Percentiles rank a stretch among this genome's conserved stretches.
Conservation (phyloP, 2,329 filamentous ascomycete genomes). For the Talaromyces verruculosus region DNA sequence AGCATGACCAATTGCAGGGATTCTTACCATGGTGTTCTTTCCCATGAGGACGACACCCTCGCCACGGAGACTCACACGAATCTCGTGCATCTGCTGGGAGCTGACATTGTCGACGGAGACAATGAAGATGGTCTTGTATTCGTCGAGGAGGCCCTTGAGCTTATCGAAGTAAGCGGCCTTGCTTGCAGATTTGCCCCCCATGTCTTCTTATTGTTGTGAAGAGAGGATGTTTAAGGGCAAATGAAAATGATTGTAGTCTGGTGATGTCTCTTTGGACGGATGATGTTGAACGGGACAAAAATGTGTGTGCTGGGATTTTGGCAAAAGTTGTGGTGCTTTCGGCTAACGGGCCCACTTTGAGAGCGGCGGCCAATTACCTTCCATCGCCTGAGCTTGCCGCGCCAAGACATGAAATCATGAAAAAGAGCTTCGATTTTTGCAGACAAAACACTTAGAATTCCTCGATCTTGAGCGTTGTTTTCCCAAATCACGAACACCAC, state of each 20-base stretch:
- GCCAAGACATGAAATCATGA: constrained; percentile 17
- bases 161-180: constrained; percentile 99
- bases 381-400: neutral
- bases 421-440: constrained; percentile 10
- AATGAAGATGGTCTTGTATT: constrained; percentile 97
- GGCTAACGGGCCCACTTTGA: constrained; percentile 34
- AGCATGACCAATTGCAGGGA: neutral
- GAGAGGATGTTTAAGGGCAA: constrained; percentile 98
- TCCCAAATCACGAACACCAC: neutral
- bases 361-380: constrained; percentile 14
- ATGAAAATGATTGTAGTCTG: constrained; percentile 48
- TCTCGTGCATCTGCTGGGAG: constrained; percentile 99
- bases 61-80: constrained; percentile 84
- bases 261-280: constrained; percentile 30
- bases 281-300: constrained; percentile 25
- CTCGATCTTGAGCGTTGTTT: neutral
- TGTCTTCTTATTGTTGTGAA: constrained; percentile 88
- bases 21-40: constrained; percentile 96
- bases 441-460: neutral
- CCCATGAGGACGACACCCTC: constrained; percentile 97
- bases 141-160: constrained; percentile 95
- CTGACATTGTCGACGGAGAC: constrained; percentile 98
- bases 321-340: constrained; percentile 38
- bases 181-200: constrained; percentile 94
- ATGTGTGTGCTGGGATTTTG: constrained; percentile 25